Base-by-base conservation (phyloP, 1,284 basidiomycete species). In the Schizopora paradoxa region DNA sequence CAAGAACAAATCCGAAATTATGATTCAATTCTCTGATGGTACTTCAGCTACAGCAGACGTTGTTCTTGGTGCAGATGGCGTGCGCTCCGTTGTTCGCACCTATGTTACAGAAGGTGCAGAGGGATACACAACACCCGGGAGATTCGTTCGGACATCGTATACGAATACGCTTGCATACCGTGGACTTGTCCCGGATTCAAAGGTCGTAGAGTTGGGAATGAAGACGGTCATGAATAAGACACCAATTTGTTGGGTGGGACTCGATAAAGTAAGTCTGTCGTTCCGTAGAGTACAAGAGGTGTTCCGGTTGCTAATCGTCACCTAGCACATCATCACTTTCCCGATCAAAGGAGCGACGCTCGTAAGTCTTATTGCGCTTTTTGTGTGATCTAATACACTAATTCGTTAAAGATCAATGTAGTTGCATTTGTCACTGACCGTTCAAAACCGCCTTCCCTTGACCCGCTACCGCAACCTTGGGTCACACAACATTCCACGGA, bases 261-360 rank as follows among this genome's bases (percentile, higher is more conserved):
- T 61, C 11, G 60, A 65, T 36, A 72, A 69, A 63, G 76, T 75
- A 41, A 37, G 57, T 36, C 25, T n/a, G 2, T 40, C 13, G 4
- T 32, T 18, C 6, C 14, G 11, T 8, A 23, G 3, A 13, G 38
- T n/a, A 11, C 26, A 19, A 6, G 31, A 14, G n/a, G n/a, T n/a
- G n/a, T n/a, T n/a, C 38, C 26, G 5, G 18, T 14, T 2, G 7
- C 18, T 34, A 11, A 13, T 18, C 49, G 45, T 42, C 39, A 48
- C 35, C 27, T 27, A 80, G 74, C 79, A 82, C 57, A 60, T 80
- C 25, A 72, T 80, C 40, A 69, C 71, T 3, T 79, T 76, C 56
- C 74, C 77, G 1, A 75, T 83, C 48, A 65, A 70, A 54, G 61
- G 61, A 5, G 61, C 64, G 11, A 58, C 61, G 43, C 58, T 67